Evolutionary conservation across 2,329 filamentous ascomycete genomes (phyloP).

Genomic region (Pseudocercospora vitis): DNA sequence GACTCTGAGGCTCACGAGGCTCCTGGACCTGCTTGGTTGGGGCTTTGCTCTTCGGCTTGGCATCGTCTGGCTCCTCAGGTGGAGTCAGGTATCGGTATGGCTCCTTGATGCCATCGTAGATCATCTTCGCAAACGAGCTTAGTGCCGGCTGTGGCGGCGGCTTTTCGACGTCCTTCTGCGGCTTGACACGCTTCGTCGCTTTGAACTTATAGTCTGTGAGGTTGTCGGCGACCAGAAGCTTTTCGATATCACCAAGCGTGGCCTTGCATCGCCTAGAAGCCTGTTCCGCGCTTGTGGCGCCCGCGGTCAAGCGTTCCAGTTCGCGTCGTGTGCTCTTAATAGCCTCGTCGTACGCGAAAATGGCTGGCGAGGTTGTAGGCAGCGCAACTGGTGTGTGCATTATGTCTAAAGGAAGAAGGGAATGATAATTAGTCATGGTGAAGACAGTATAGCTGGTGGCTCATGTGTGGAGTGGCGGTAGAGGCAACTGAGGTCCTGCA

Average conservation of each 20-base stretch:
- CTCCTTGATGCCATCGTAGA: constrained; percentile 47
- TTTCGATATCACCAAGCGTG: constrained; percentile 71
- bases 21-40: not conserved
- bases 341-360: constrained; percentile 32
- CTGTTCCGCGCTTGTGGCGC: constrained; percentile 60
- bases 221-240: constrained; percentile 70
- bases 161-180: constrained; percentile 10
- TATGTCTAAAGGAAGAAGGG: constrained; percentile 39
- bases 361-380: constrained; percentile 42
- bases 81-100: constrained; percentile 39
- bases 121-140: constrained; percentile 56
- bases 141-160: constrained; percentile 37
- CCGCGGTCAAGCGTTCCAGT: constrained; percentile 69
- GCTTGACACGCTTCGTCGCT: constrained; percentile 19
- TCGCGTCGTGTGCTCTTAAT: constrained; percentile 40
- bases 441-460: constrained; percentile 1
- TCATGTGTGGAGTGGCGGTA: constrained; percentile 1
- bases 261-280: constrained; percentile 67
- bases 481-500: constrained; percentile 21
- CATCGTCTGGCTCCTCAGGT: constrained; percentile 20
- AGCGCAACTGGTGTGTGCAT: constrained; percentile 48
- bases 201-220: constrained; percentile 63
- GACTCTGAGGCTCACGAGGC: not conserved
- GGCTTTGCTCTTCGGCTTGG: not conserved
- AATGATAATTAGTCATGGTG: not conserved